Evolutionary conservation across 371 early-diverging fungal genomes (phyloP), one percentile per base, ranked within the genome.

Genomic region (Syncephalastrum contaminatum): DNA sequence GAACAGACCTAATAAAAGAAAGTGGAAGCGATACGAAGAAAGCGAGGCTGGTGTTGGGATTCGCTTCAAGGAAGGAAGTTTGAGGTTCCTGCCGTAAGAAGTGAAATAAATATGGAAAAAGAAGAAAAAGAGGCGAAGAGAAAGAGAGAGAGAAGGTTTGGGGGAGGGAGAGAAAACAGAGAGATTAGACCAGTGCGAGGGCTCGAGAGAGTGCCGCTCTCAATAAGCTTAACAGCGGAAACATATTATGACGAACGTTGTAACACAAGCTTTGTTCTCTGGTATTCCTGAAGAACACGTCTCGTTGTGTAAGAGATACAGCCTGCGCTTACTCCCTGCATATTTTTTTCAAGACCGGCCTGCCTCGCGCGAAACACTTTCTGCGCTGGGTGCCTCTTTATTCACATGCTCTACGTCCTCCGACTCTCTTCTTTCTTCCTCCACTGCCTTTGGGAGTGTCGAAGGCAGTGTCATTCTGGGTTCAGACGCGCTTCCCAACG

Each of bases 401-500:
- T 30, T 30, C 5, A 2, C 36, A 8, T 30, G 10, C 10, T 30
- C 36, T 10, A 30, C 36, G 10, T 30, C 36, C 36, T 30, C 36
- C 10, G 36, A 8, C 10, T 8, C 36, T 30, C 12, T 30, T 8
- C 10, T 30, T 10, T 30, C 36, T 2, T 30, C 36, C 10, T 30
- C 36, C 36, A 10, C 36, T 30, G 36, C 36, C 36, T 30, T 30
- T 6, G 36, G 36, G 5, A 30, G 5, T 1, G 18, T 19, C 19
- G 50, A 7, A 13, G 50, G 50, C 18, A 50, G n/a, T 36, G 18
- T 14, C 36, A 50, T 50, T 24, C 36, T 36, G 0, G 50, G 50
- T 18, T 50, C 24, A 30, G 36, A 30, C 36, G 36, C 36, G 10
- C 36, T 42, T 4, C 70, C 68, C 20, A 67, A 16, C 2, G 39